These are phyloP conservation scores for Coniochaeta sp. DNA, from an alignment of 2,329 filamentous ascomycete species.

Conservation along the genomic window DNA sequence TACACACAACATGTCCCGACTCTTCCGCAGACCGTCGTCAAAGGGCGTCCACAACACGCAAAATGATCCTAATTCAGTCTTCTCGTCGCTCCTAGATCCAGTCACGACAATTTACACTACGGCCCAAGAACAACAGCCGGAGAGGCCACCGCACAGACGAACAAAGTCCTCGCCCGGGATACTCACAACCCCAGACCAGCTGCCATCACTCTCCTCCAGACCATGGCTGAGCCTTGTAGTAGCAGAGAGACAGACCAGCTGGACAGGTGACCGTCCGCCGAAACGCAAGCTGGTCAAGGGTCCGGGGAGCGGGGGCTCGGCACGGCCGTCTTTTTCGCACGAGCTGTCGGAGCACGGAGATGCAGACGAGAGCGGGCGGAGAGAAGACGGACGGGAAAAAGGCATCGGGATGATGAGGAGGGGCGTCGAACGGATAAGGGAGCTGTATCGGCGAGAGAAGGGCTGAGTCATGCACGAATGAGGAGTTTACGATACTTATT, in stretches of 20 bases:
- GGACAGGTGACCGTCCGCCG: constrained; percentile 6
- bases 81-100: neutral
- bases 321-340: constrained; percentile 8
- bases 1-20: neutral
- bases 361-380: neutral
- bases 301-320: constrained; percentile 8
- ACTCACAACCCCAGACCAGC: neutral
- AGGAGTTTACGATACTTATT: neutral
- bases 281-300: constrained; percentile 16
- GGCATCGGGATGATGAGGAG: neutral
- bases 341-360: constrained; percentile 6
- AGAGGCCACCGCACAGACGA: neutral
- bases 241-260: neutral
- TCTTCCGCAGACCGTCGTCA: neutral
- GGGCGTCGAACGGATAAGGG: neutral
- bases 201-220: neutral
- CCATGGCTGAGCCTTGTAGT: neutral
- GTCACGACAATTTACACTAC: neutral
- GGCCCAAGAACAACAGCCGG: neutral
- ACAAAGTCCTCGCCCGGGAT: neutral
- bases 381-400: neutral
- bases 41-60: neutral
- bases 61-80: neutral
- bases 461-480: neutral
- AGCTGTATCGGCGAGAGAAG: neutral